Evolutionary conservation across 2,329 filamentous ascomycete genomes (phyloP).

Genomic region (Plenodomus lindquistii): DNA sequence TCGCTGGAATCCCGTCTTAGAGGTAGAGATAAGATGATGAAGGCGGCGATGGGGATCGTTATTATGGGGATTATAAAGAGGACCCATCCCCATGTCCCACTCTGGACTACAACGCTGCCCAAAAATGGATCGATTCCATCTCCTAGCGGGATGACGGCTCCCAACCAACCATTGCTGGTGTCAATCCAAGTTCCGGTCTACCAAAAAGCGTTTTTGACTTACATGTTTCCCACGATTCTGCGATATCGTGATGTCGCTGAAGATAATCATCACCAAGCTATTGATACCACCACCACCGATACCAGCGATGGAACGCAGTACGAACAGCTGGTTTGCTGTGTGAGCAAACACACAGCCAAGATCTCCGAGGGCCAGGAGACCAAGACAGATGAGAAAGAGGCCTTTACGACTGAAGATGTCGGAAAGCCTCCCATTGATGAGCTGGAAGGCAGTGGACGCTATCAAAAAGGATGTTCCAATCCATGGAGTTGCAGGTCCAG

Average conservation of each 20-base stretch:
- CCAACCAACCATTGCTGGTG: no score
- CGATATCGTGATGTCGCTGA: conserved; percentile 42
- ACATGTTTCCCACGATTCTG: no score
- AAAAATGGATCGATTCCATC: no score
- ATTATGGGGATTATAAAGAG: no score
- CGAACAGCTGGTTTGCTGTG: conserved; percentile 61
- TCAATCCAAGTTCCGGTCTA: no score
- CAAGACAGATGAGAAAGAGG: conserved; percentile 57
- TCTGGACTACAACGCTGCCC: no score
- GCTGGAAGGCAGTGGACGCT: conserved; percentile 65
- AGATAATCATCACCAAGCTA: conserved; percentile 42
- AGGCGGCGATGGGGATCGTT: no score
- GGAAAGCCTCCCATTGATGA: conserved; percentile 65
- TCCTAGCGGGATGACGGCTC: no score
- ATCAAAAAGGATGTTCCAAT: conserved; percentile 58
- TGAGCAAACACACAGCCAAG: conserved; percentile 62
- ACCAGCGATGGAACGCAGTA: conserved; percentile 62
- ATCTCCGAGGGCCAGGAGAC: conserved; percentile 59
- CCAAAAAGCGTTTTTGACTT: no score
- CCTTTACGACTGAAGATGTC: conserved; percentile 58
- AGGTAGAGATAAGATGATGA: no score
- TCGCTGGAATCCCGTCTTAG: no score
- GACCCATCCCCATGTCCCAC: no score
- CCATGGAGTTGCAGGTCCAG: conserved; percentile 58
- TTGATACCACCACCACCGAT: conserved; percentile 64